Base-by-base conservation (phyloP, 306 rosid species). In the Trifolium pratense region DNA sequence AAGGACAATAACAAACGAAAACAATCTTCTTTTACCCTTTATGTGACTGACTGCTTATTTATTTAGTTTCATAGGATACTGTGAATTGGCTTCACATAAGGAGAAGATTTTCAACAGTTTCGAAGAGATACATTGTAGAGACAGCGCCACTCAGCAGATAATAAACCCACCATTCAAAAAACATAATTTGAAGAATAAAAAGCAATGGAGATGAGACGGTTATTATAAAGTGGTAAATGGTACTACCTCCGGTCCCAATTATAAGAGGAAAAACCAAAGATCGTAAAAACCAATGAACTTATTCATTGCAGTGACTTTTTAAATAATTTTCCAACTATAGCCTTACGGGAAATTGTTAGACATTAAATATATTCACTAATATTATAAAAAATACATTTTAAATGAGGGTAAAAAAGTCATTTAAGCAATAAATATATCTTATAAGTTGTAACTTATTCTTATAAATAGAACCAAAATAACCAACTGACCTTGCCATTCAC, bases 401-500 rank as follows among this genome's bases (percentile, higher is more conserved):
- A 7, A 36, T 36, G 39, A 8, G 39, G 39, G 39, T 36, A 36
- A 36, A 36, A 34, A 36, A 6, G 9, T 36, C 39, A 36, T 36
- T 36, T 36, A 36, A 36, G 10, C 39, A 36, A 36, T 34, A 34
- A 34, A 6, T 34, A 34, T 1, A 36, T 36, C 39, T 7, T 36
- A 36, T 36, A 36, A 36, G 39, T 6, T 34, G 39, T 34, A 34
- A 34, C 39, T 6, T 34, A 6, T 34, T 34, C 39, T 6, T 7
- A 7, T 6, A 36, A 36, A 36, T 36, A 36, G 39, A 36, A 36
- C 9, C 9, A 36, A 36, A 45, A 40, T 74, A 75, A 49, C 67
- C 56, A 72, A 89, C 98, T 65, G 61, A 91, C 98, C 96, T 91
- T 94, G 62, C 83, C 89, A 65, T 94, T 84, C 78, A 94, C 96